Base-by-base conservation (phyloP, 176 grass and related monocot species). In the Oryza australiensis region DNA sequence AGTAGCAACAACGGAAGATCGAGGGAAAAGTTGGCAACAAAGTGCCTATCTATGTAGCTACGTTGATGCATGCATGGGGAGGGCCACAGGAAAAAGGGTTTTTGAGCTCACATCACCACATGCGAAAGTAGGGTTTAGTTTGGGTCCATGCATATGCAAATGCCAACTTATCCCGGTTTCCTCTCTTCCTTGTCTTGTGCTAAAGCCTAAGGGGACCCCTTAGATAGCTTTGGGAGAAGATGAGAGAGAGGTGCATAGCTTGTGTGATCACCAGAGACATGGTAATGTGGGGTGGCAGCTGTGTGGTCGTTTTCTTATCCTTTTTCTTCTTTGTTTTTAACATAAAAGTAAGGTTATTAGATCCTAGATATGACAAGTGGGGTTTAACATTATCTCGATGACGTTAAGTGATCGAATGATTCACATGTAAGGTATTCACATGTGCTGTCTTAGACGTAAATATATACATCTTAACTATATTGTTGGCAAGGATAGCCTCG, bases 71-170 rank as follows among this genome's bases (percentile, higher is more conserved):
- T 42, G 68, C 53, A 59, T 59, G 53, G 53, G 26, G 30, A 11
- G 23, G 34, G 57, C 34, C 34, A 76, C 38, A 30, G 24, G 20
- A 41, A 68, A 69, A 42, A 5, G 53, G 43, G 2, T 10, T 60
- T 77, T 16, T 51, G 33, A 53, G n/a, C 51, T 80, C 70, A 46
- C 84, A 35, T 75, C 77, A 29, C 62, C 70, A 48, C 83, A 78
- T 78, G 74, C 51, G 3, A 51, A 27, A 33, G 26, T 8, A 32
- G 0, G 4, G 14, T 37, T 53, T 73, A 69, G 28, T 53, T 37
- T 65, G 80, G 81, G 41, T 66, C 22, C 37, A 43, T 77, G 20
- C 69, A 37, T 37, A 72, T 46, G 40, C 64, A 4, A 10, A 33
- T 33, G 72, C 74, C 15, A 37, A n/a, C 37, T 53, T 30, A 7